Conservation (phyloP, 129 eudicot species). For the Chrysanthemum makinoi region DNA sequence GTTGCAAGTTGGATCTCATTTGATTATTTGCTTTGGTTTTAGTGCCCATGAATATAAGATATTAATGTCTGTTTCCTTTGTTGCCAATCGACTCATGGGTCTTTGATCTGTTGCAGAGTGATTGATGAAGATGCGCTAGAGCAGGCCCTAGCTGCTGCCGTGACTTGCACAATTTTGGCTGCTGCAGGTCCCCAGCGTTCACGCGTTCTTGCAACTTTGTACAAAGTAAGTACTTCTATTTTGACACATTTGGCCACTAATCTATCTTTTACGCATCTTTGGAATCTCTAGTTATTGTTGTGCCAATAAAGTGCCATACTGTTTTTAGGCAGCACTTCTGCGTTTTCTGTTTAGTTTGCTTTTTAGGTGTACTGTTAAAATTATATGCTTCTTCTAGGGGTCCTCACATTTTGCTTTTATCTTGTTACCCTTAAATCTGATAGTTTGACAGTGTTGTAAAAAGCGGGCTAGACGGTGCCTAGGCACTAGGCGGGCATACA, state of each 20-base stretch:
- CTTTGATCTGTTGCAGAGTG: conserved; percentile 47
- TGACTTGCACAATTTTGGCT: conserved; percentile 98
- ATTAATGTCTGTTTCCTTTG: too few relatives aligned
- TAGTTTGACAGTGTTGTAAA: too few relatives aligned
- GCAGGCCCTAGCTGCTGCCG: conserved; percentile 98
- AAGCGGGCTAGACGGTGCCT: too few relatives aligned
- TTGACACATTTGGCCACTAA: not conserved
- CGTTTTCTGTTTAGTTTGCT: too few relatives aligned
- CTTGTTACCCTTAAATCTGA: too few relatives aligned
- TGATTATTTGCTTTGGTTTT: not conserved
- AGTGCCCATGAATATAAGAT: not conserved
- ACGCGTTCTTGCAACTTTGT: conserved; percentile 97
- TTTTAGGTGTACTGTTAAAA: too few relatives aligned
- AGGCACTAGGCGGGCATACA: too few relatives aligned
- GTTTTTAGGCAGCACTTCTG: conserved; percentile 4
- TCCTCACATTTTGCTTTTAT: too few relatives aligned
- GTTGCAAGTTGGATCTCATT: not conserved
- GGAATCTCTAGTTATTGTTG: not conserved
- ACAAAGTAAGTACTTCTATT: conserved; percentile 56
- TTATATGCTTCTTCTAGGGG: too few relatives aligned
- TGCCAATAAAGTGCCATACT: conserved; percentile 19
- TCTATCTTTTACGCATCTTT: not conserved
- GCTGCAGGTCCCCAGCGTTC: conserved; percentile 99
- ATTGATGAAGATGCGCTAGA: conserved; percentile 94
- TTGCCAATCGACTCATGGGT: conserved; percentile 15